Evolutionary conservation across 164 flowering plant genomes (phyloP).

Genomic region (Vitis labrusca): DNA sequence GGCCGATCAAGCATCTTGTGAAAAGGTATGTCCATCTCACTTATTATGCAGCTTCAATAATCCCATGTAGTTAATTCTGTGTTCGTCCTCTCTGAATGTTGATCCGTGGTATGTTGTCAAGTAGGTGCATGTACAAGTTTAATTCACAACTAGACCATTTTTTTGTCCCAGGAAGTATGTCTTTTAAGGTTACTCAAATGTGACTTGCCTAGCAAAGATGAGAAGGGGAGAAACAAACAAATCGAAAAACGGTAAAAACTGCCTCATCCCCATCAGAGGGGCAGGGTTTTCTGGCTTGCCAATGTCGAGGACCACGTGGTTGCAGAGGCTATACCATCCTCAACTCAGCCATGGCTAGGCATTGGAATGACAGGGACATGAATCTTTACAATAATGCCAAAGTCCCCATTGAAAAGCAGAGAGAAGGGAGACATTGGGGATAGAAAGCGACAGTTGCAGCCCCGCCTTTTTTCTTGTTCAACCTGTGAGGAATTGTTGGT

Average conservation of each 20-base stretch:
- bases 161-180: too few relatives aligned
- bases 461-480: neutral
- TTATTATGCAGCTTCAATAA: too few relatives aligned
- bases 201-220: neutral
- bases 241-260: too few relatives aligned
- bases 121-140: too few relatives aligned
- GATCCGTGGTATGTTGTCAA: too few relatives aligned
- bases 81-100: too few relatives aligned
- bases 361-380: constrained; percentile 17
- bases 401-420: constrained; percentile 10
- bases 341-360: constrained; percentile 7
- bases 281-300: constrained; percentile 8
- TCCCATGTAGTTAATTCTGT: too few relatives aligned
- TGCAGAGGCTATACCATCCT: constrained; percentile 12
- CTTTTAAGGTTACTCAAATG: neutral
- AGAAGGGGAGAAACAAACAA: too few relatives aligned
- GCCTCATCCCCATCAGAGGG: neutral
- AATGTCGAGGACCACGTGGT: constrained; percentile 12
- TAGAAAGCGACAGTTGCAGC: neutral
- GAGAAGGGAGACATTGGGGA: neutral
- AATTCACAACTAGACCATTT: too few relatives aligned
- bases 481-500: constrained; percentile 17
- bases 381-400: constrained; percentile 15
- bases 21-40: too few relatives aligned
- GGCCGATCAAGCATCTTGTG: too few relatives aligned